Conservation (phyloP, 305 asterid species). For the Withania somnifera region DNA sequence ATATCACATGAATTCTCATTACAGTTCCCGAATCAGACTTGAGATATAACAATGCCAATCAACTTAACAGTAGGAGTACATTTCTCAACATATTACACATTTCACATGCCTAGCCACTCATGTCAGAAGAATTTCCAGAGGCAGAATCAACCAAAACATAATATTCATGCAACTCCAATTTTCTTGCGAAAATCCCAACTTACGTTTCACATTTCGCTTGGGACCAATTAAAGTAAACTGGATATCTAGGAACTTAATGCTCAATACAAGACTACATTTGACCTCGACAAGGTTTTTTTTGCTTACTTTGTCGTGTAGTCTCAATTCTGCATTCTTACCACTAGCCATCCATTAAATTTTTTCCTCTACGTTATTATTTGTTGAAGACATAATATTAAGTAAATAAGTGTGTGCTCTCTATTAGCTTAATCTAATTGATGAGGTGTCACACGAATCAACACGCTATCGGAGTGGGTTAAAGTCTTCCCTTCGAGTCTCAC, state of each 20-base stretch:
- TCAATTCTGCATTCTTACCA: not conserved
- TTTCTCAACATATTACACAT: not conserved
- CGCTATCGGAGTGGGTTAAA: not conserved
- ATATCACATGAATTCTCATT: not conserved
- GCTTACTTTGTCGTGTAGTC: not conserved
- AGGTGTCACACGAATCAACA: not conserved
- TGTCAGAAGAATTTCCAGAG: not conserved
- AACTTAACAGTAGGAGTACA: not conserved
- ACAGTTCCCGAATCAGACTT: not conserved
- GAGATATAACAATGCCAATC: not conserved
- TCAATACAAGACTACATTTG: not conserved
- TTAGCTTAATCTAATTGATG: not conserved
- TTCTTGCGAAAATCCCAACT: not conserved
- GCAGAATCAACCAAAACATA: not conserved
- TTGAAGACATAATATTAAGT: not conserved
- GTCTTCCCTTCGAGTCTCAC: not conserved
- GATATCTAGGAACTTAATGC: not conserved
- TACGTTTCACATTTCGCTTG: not conserved
- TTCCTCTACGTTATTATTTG: not conserved
- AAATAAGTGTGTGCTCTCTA: not conserved
- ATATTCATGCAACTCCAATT: not conserved
- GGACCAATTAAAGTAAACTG: not conserved
- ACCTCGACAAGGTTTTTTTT: not conserved
- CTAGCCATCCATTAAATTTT: not conserved
- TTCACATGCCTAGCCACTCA: not conserved